phyloP scores from a whole-genome alignment of 2,329 filamentous ascomycete genomes.

The Fusarium longipes region DNA sequence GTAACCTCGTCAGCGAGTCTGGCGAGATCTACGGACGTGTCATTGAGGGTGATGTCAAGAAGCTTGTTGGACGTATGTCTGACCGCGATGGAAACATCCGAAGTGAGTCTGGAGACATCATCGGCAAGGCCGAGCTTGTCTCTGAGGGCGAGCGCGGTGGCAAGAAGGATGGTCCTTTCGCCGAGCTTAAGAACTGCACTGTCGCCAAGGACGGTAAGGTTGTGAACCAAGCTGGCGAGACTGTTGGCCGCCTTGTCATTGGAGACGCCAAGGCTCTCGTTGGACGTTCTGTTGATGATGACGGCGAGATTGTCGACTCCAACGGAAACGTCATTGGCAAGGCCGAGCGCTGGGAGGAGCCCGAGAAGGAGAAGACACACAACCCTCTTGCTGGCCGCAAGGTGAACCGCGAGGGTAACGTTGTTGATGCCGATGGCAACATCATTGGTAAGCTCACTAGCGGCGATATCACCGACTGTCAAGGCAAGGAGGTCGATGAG shows the following conservation, averaged over 20 bases:
- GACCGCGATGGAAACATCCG: slow-evolving; percentile 78
- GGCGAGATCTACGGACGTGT: slow-evolving; percentile 72
- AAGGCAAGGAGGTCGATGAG: slow-evolving; percentile 76
- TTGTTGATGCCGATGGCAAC: slow-evolving; percentile 68
- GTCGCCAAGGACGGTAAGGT: slow-evolving; percentile 77
- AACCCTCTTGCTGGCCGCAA: slow-evolving; percentile 64
- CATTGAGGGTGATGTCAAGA: slow-evolving; percentile 72
- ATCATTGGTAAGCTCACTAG: slow-evolving; percentile 74
- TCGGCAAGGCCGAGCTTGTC: slow-evolving; percentile 75
- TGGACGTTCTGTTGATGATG: slow-evolving; percentile 80
- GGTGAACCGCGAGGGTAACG: slow-evolving; percentile 69
- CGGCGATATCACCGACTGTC: slow-evolving; percentile 72
- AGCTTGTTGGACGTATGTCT: slow-evolving; percentile 74
- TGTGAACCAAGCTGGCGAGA: slow-evolving; percentile 72
- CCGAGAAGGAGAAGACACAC: slow-evolving; percentile 63
- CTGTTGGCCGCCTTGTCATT: slow-evolving; percentile 76
- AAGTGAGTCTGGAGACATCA: slow-evolving; percentile 77
- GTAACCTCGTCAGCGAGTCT: slow-evolving; percentile 67
- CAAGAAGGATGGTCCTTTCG: slow-evolving; percentile 74
- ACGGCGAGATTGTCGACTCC: slow-evolving; percentile 84
- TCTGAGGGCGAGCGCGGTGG: slow-evolving; percentile 73
- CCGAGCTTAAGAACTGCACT: slow-evolving; percentile 71
- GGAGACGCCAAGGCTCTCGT: slow-evolving; percentile 79
- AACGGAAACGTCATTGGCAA: slow-evolving; percentile 71
- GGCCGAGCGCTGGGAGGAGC: slow-evolving; percentile 70